phyloP scores from a whole-genome alignment of 805 yeast species.

The Metschnikowia drakensbergensis region DNA sequence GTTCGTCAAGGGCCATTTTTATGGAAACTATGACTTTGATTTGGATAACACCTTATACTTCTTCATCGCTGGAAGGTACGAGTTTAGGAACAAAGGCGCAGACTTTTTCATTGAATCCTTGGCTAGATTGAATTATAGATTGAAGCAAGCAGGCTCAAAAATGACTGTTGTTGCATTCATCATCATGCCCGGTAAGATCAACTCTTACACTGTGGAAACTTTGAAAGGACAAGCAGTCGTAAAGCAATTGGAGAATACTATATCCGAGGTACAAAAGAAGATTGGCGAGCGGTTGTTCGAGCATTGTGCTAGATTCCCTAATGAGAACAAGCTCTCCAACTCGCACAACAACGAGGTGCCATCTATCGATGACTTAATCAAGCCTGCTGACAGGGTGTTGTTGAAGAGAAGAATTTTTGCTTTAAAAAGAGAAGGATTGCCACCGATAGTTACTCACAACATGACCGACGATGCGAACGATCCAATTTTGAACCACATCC shows the following conservation, averaged over 20 bases:
- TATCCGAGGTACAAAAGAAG: conserved; percentile 77
- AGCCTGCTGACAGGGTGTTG: conserved; percentile 82
- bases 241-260: conserved; percentile 83
- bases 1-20: conserved; percentile 93
- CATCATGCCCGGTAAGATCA: conserved; percentile 95
- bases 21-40: conserved; percentile 93
- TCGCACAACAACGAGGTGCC: conserved; percentile 62
- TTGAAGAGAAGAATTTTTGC: conserved; percentile 92
- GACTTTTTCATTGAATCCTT: conserved; percentile 91
- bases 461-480: conserved; percentile 90
- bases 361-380: conserved; percentile 75
- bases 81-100: conserved; percentile 93
- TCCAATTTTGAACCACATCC: conserved; percentile 86
- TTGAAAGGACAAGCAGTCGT: conserved; percentile 95
- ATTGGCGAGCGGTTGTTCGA: conserved; percentile 88
- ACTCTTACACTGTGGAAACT: conserved; percentile 93
- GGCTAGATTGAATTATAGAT: conserved; percentile 84
- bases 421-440: conserved; percentile 80
- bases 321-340: conserved; percentile 39
- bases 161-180: conserved; percentile 95
- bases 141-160: conserved; percentile 76
- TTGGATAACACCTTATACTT: conserved; percentile 90
- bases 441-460: conserved; percentile 96
- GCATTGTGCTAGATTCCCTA: conserved; percentile 70
- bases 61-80: conserved; percentile 96